Percentiles rank a stretch among this genome's conserved stretches.
phyloP scores from a whole-genome alignment of 306 rosid species.

The Cucumis cinereus region DNA sequence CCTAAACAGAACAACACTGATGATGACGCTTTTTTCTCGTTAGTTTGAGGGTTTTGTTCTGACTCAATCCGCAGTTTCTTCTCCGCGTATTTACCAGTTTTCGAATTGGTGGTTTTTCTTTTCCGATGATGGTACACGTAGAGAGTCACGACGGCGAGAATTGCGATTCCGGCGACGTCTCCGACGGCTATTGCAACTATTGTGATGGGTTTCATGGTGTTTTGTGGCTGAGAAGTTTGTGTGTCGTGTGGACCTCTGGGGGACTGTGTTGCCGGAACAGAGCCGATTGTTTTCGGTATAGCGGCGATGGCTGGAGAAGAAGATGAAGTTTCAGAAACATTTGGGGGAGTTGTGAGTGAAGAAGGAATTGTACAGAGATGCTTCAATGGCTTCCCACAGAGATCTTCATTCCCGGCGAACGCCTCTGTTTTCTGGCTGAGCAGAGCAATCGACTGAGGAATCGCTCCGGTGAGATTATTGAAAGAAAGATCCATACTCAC shows the following conservation, averaged over 20 bases:
- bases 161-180: constrained; percentile 50
- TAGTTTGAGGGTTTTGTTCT: constrained; percentile 8
- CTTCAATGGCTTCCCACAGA: constrained; percentile 79
- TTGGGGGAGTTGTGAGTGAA: constrained; percentile 45
- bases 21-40: constrained; percentile 25
- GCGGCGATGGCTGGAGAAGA: constrained; percentile 87
- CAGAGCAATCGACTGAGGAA: constrained; percentile 46
- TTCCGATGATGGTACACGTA: constrained; percentile 51
- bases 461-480: constrained; percentile 64
- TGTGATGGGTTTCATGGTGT: constrained; percentile 53
- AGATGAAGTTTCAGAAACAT: constrained; percentile 15
- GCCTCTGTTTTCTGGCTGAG: constrained; percentile 39
- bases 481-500: constrained; percentile 70
- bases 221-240: constrained; percentile 17
- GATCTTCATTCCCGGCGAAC: constrained; percentile 52
- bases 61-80: constrained; percentile 14
- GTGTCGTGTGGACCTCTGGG: constrained; percentile 13
- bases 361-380: constrained; percentile 65
- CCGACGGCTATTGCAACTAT: constrained; percentile 66
- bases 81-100: background rate
- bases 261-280: constrained; percentile 26
- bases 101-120: constrained; percentile 12
- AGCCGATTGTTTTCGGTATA: constrained; percentile 59
- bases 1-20: constrained; percentile 31
- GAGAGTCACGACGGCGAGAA: constrained; percentile 37